Evolutionary conservation across 2,329 filamentous ascomycete species (phyloP).

Genomic region (Aspergillus chevalieri): DNA sequence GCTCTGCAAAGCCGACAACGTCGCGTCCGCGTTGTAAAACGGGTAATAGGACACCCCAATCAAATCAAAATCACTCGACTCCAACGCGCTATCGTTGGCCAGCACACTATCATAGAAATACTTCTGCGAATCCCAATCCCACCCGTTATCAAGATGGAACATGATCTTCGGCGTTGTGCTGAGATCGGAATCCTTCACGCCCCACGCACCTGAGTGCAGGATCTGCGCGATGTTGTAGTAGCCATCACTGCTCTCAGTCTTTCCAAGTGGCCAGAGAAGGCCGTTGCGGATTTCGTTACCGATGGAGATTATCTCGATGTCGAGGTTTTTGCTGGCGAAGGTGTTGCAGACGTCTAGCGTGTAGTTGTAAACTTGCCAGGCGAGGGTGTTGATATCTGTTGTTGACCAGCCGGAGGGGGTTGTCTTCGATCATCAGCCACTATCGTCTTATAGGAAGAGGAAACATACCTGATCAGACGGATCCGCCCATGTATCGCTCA

Average conservation of each 20-base stretch:
- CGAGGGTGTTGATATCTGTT: conserved; percentile 51
- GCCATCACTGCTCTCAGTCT: conserved; percentile 35
- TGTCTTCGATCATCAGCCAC: conserved; percentile 21
- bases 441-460: background rate
- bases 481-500: conserved; percentile 67
- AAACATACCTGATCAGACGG: conserved; percentile 51
- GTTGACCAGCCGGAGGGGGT: conserved; percentile 60
- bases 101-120: conserved; percentile 60
- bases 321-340: conserved; percentile 52
- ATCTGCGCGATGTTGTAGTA: conserved; percentile 58
- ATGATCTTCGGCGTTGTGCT: conserved; percentile 59
- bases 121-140: conserved; percentile 61
- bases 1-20: conserved; percentile 50
- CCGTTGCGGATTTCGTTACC: conserved; percentile 68
- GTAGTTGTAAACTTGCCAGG: conserved; percentile 63
- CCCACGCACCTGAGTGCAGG: conserved; percentile 58
- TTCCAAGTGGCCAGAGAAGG: conserved; percentile 60
- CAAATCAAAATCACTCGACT: conserved; percentile 57
- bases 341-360: conserved; percentile 56
- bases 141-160: conserved; percentile 72
- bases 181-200: conserved; percentile 58
- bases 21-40: conserved; percentile 59
- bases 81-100: conserved; percentile 42
- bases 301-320: conserved; percentile 60
- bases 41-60: conserved; percentile 71